Base-by-base conservation (phyloP, 2,329 filamentous ascomycete genomes). In the Teratosphaeria gauchensis region DNA sequence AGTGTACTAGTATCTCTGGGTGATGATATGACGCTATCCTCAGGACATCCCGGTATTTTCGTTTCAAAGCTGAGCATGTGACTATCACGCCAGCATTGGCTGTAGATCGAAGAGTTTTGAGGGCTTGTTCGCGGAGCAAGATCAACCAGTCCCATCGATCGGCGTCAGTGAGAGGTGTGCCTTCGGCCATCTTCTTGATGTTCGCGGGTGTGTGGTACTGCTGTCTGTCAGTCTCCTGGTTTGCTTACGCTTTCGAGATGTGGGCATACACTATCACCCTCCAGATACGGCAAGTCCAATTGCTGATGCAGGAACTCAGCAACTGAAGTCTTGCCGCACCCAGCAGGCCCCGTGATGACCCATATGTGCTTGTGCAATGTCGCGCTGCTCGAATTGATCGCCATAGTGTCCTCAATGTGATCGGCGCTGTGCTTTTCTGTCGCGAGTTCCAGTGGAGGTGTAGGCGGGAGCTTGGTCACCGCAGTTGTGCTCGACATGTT, bases 91-190 rank as follows among this genome's bases (percentile, higher is more conserved):
- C 77, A 31, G 72, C 14, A 30, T 16, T 30, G 12, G 56, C 48
- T 12, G 53, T 38, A 24, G 33, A 63, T 8, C 64, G 48, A 11
- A 69, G 69, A 57, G 72, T 65, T 19, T 61, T 63, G 61, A 79
- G 66, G 3, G 77, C 73, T 64, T 76, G 68, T 63, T 79, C 75
- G 64, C 78, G 76, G 9, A 80, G 73, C 6, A 73, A 65, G 57
- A 78, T 78, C 19, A 99, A 85, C 94, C 94, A 99, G 77, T 96
- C 92, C 94, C 94, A 97, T 63, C 94, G 88, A 76, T 99, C 94
- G 60, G 86, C 87, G 71, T 99, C 94, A 58, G 89, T 95, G 38
- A 99, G 81, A 2, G 94, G 91, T 58, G 85, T 86, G 65, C 90
- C 90, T 65, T 81, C 81, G 69, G 83, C 81, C 94, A 99, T 99